A percentile compares a stretch with the other conserved stretches of the same genome.
Evolutionary conservation across 192 early-diverging fungal species (phyloP).

Genomic region (Coemansia sp.): DNA sequence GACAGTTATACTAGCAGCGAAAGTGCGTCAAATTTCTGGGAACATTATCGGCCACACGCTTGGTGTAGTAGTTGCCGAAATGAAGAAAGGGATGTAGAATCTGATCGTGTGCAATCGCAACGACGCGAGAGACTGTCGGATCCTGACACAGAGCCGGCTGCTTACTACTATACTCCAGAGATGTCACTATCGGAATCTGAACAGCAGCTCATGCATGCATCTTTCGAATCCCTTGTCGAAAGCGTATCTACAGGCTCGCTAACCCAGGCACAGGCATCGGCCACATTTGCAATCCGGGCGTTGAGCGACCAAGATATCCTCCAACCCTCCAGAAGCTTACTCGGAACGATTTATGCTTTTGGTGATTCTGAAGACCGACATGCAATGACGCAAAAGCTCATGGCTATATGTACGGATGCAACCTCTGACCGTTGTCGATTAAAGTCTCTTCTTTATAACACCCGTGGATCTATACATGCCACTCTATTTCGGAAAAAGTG

Average conservation of each 20-base stretch:
- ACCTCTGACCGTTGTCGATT: constrained; percentile 26
- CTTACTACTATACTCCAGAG: background rate
- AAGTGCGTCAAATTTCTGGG: background rate
- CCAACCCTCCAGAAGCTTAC: background rate
- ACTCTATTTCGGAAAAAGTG: constrained; percentile 26
- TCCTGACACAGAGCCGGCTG: background rate
- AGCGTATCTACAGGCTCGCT: constrained; percentile 3
- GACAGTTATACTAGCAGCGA: background rate
- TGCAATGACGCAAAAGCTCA: background rate
- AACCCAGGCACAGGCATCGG: constrained; percentile 15
- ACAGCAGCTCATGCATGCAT: constrained; percentile 12
- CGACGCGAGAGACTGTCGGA: background rate
- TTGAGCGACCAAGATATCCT: constrained; percentile 8
- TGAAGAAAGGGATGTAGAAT: background rate
- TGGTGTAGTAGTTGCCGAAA: constrained; percentile 1
- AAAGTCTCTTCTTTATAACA: constrained; percentile 29
- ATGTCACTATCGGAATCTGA: constrained; percentile 12
- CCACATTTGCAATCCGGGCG: constrained; percentile 31
- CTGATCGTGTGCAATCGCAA: background rate
- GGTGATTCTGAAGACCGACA: background rate
- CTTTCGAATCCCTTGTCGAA: constrained; percentile 21
- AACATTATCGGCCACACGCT: background rate
- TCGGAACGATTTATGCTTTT: background rate
- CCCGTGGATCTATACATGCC: constrained; percentile 30
- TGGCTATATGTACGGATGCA: constrained; percentile 15